Conservation (phyloP, 1,284 basidiomycete species). For the Blastosporella zonata region DNA sequence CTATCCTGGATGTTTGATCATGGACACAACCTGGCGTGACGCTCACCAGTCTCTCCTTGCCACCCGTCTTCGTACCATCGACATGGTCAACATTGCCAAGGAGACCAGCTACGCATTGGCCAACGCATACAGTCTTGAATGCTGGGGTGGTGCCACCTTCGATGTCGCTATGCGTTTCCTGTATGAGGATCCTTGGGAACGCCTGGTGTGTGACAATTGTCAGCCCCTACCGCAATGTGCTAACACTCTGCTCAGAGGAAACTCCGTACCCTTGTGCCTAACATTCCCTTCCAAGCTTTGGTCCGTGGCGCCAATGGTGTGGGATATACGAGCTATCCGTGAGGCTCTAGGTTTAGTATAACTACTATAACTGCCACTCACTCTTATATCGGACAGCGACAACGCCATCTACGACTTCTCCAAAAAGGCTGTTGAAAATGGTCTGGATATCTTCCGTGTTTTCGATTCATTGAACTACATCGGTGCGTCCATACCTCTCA, state of each 20-base stretch:
- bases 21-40: conserved; percentile 99
- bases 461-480: conserved; percentile 99
- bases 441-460: conserved; percentile 99
- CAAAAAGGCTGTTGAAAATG: conserved; percentile 98
- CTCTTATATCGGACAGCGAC: conserved; percentile 51
- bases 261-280: conserved; percentile 94
- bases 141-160: conserved; percentile 99
- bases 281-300: conserved; percentile 98
- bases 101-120: conserved; percentile 94
- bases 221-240: not conserved
- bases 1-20: conserved; percentile 93
- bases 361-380: not conserved
- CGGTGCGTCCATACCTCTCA: conserved; percentile 47
- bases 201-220: conserved; percentile 59
- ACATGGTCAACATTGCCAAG: conserved; percentile 99
- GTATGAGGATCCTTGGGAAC: conserved; percentile 99
- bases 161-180: conserved; percentile 99
- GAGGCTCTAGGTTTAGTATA: conserved; percentile 29
- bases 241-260: conserved; percentile 56
- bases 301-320: conserved; percentile 99
- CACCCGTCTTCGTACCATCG: conserved; percentile 93
- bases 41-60: conserved; percentile 98
- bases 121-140: conserved; percentile 96
- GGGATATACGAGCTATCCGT: conserved; percentile 99
- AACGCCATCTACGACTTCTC: conserved; percentile 99